phyloP scores from a whole-genome alignment of 345 rosid species.

The Kandelia obovata region DNA sequence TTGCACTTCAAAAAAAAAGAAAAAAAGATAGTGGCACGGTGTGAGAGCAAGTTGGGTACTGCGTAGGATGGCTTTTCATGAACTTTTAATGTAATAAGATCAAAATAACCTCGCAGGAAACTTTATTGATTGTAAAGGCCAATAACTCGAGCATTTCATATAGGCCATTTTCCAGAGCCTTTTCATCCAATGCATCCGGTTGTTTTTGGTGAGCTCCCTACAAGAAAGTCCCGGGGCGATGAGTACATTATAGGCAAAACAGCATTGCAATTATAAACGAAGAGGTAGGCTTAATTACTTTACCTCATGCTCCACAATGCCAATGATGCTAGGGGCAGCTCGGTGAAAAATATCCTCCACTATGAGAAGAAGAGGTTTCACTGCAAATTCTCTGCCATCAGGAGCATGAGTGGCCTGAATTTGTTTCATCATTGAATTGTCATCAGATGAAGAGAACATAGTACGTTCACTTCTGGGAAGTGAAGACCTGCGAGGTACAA shows the following conservation, averaged over 20 bases:
- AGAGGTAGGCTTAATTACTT: no score
- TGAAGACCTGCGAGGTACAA: slow-evolving; percentile 4
- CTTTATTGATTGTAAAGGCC: slow-evolving; percentile 40
- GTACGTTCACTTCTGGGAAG: slow-evolving; percentile 7
- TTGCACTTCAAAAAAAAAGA: not conserved
- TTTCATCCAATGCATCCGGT: slow-evolving; percentile 38
- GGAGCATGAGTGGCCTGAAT: slow-evolving; percentile 57
- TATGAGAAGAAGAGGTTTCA: slow-evolving; percentile 40
- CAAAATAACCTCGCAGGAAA: slow-evolving; percentile 54
- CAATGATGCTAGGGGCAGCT: slow-evolving; percentile 22
- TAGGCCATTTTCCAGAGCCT: slow-evolving; percentile 23
- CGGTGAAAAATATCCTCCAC: slow-evolving; percentile 49
- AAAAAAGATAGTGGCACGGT: not conserved
- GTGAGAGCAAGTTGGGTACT: no score
- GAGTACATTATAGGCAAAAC: not conserved
- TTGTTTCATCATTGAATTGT: slow-evolving; percentile 51
- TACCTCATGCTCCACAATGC: slow-evolving; percentile 22
- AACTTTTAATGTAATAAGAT: not conserved
- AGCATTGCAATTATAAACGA: not conserved
- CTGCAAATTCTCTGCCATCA: slow-evolving; percentile 43
- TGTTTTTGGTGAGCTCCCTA: slow-evolving; percentile 27
- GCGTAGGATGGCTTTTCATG: not conserved
- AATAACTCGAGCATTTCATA: slow-evolving; percentile 41
- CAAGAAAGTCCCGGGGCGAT: slow-evolving; percentile 4
- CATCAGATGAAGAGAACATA: slow-evolving; percentile 48